Evolutionary conservation across 2,329 filamentous ascomycete genomes (phyloP).

Genomic region (Hymenoscyphus scutula): DNA sequence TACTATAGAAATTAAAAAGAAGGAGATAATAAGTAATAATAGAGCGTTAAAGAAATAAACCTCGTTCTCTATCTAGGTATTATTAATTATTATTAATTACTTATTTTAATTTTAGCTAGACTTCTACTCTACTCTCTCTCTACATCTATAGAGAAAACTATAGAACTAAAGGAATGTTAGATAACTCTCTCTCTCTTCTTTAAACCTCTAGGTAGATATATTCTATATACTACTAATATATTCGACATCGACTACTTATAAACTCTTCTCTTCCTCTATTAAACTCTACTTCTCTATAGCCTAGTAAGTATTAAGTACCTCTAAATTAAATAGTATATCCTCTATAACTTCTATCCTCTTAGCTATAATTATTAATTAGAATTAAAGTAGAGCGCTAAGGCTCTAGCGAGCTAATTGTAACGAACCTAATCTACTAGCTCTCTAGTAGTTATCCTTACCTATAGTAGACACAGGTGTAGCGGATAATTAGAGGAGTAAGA

Average conservation of each 20-base stretch:
- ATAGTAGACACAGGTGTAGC: too few relatives aligned
- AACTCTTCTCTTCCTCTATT: constrained; percentile 3
- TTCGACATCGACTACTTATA: constrained; percentile 8
- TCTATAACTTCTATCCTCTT: background rate
- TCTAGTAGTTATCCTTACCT: too few relatives aligned
- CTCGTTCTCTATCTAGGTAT: background rate
- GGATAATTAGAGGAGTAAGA: too few relatives aligned
- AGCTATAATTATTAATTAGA: too few relatives aligned
- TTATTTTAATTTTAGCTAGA: background rate
- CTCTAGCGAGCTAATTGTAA: too few relatives aligned
- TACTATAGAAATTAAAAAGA: background rate
- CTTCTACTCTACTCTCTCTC: background rate
- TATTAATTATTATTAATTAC: background rate
- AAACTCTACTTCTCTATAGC: background rate
- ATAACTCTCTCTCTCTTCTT: background rate
- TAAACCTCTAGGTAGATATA: constrained; percentile 4
- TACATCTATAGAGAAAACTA: background rate
- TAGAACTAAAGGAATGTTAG: background rate
- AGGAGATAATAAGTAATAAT: background rate
- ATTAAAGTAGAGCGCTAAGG: too few relatives aligned
- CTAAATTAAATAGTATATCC: background rate
- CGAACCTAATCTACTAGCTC: too few relatives aligned
- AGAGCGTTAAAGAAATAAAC: background rate
- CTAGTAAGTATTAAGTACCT: background rate
- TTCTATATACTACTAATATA: constrained; percentile 4